These are phyloP conservation scores for Scutellaria barbata DNA, from an alignment of 257 asterid species.

Conservation along the genomic window DNA sequence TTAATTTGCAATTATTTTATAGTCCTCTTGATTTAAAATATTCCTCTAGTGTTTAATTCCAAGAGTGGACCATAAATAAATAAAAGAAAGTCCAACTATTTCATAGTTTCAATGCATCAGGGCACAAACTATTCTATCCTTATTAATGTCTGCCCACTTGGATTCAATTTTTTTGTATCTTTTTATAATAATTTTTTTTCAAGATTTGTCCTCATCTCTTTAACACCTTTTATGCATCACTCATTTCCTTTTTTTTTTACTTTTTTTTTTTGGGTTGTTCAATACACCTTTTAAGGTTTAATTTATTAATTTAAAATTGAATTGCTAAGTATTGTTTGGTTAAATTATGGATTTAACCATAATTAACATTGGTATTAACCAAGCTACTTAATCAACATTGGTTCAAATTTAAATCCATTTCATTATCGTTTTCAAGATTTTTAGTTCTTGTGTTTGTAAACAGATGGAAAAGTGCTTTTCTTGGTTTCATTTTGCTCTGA, in stretches of 20 bases:
- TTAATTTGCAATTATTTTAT: constrained; percentile 18
- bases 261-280: no score
- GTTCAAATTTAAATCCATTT: no score
- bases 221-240: constrained; percentile 30
- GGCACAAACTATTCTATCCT: constrained; percentile 51
- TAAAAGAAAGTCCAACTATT: constrained; percentile 27
- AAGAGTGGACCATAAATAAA: constrained; percentile 48
- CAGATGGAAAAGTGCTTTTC: no score
- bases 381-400: no score
- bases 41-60: constrained; percentile 39
- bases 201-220: constrained; percentile 43
- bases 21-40: constrained; percentile 21
- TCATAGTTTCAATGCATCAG: constrained; percentile 53
- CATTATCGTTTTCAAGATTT: no score
- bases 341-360: no score
- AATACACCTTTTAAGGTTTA: no score
- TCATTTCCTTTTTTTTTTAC: background rate
- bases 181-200: constrained; percentile 26
- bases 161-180: constrained; percentile 31
- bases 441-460: no score
- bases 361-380: no score
- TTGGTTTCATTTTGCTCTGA: no score
- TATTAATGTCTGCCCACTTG: constrained; percentile 49
- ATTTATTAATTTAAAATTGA: no score
- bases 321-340: no score